A percentile compares a stretch with the other conserved stretches of the same genome.
Conservation (phyloP, 495 filamentous ascomycete genomes). For the Penicillium coprophilum region DNA sequence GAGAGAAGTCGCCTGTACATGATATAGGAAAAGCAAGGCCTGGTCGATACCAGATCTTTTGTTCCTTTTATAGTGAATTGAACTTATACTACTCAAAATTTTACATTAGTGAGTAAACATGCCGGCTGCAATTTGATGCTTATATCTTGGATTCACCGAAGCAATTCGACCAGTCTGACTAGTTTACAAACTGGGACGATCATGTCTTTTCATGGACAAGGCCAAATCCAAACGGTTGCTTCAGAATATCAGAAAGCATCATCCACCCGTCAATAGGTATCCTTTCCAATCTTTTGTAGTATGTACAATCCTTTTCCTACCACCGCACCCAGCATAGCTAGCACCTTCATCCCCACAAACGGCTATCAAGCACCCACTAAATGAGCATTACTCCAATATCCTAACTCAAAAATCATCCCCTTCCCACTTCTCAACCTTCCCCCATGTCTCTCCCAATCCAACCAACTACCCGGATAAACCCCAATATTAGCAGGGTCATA, state of each 20-base stretch:
- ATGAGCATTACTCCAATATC: background rate
- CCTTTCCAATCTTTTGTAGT: background rate
- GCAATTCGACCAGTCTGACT: background rate
- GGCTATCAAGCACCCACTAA: background rate
- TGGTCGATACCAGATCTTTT: conserved; percentile 28
- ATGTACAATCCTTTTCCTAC: conserved; percentile 4
- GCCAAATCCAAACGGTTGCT: background rate
- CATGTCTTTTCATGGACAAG: background rate
- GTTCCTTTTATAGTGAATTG: conserved; percentile 24
- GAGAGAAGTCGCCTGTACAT: conserved; percentile 35
- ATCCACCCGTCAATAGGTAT: background rate
- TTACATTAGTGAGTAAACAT: background rate
- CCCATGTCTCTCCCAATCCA: conserved; percentile 77
- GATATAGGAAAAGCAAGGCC: conserved; percentile 27
- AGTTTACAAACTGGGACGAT: background rate
- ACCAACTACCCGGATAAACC: conserved; percentile 87
- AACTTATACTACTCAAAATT: conserved; percentile 21
- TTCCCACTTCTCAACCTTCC: conserved; percentile 59
- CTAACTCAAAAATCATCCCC: conserved; percentile 27
- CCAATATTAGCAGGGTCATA: conserved; percentile 68
- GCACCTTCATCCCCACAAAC: background rate
- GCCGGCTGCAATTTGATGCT: background rate
- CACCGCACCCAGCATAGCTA: background rate
- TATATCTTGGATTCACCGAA: background rate
- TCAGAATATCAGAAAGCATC: background rate